These are phyloP conservation scores for Aspergillus puulaauensis DNA, from an alignment of 2,329 filamentous ascomycete genomes.

Conservation along the genomic window DNA sequence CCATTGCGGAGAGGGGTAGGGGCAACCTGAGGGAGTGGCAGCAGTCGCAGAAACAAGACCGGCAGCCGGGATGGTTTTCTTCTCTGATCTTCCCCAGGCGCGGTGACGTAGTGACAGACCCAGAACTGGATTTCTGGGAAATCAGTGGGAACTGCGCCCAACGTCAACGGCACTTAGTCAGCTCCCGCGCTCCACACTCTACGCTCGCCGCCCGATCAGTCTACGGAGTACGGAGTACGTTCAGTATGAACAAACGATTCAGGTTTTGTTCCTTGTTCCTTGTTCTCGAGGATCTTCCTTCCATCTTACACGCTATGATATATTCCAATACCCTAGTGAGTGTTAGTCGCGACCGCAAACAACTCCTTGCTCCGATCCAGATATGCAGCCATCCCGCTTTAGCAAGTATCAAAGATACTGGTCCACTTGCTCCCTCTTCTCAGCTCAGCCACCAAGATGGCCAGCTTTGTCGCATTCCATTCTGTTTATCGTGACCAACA, in stretches of 20 bases:
- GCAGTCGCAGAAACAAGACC: not conserved
- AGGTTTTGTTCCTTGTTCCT: too few relatives aligned
- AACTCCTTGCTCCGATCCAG: not conserved
- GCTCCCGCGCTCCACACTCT: not conserved
- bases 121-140: not conserved
- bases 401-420: not conserved
- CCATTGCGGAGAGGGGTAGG: slow-evolving; percentile 2
- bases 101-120: not conserved
- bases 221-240: too few relatives aligned
- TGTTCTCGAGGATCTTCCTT: not conserved
- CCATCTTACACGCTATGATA: not conserved
- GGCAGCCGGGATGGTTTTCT: not conserved
- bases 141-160: not conserved
- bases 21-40: not conserved
- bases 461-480: not conserved
- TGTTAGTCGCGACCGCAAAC: not conserved
- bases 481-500: not conserved
- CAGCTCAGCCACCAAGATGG: not conserved
- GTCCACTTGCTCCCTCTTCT: not conserved
- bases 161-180: not conserved
- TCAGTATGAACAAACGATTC: too few relatives aligned
- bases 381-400: not conserved
- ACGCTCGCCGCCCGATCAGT: too few relatives aligned
- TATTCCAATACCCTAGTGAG: not conserved
- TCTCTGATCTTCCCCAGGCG: not conserved